Evolutionary conservation across 2,329 filamentous ascomycete genomes (phyloP), one percentile per base, ranked within the genome.

Genomic region (Fusarium aywerte): DNA sequence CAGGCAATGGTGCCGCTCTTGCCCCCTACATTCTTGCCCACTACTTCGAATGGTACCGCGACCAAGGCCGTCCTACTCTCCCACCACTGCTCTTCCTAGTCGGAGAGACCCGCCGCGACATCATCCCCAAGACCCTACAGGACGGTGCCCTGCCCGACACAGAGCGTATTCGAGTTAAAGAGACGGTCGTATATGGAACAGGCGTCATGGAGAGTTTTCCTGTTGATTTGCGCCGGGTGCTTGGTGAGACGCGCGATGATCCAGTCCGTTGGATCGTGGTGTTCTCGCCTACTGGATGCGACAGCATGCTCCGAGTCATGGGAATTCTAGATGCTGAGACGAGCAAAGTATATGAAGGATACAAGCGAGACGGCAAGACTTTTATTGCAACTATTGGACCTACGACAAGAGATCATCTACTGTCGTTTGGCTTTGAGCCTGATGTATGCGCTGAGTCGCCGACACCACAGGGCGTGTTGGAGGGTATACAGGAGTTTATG

Each of bases 311-410:
- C 39, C 78, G 80, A 8, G 81, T 80, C 3, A 74, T 91, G 50
- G 84, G 81, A 4, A 70, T 85, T 68, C 73, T 89, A 18, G 84
- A 88, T 56, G 73, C 77, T 7, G 74, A 75, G 18, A 84, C 81
- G 1, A 80, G 80, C 20, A 82, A 76, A 70, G 79, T 75, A 20
- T 73, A 73, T 32, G 70, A 68, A 7, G 71, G 50, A 13, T 50
- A 60, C n/a, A 65, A 60, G 5, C 64, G 74, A 31, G 74, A 76
- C 27, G 79, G 79, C 11, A 83, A 77, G 49, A 90, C 89, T 1
- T 88, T 86, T 65, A 83, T 98, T 62, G 92, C 90, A 15, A 96
- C 94, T 0, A 99, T 99, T 77, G 96, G 96, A 1, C 95, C 96
- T 13, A 99, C 96, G 18, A 99, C 96, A 12, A 85, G 90, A 65